Conservation (phyloP, 2,329 filamentous ascomycete genomes). For the Celoporthe dispersa region DNA sequence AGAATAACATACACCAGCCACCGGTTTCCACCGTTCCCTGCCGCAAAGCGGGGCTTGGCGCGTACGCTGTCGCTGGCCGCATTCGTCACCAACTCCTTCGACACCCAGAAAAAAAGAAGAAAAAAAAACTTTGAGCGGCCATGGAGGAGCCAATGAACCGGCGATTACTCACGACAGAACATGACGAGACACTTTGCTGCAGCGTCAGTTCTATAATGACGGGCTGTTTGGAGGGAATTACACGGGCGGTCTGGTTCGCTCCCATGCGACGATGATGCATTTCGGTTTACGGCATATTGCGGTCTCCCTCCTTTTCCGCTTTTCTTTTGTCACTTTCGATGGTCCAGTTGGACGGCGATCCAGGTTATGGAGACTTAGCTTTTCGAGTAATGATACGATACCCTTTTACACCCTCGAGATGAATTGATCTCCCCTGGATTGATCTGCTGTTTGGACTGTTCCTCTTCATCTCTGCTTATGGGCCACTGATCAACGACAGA, state of each 20-base stretch:
- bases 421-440: conserved; percentile 2
- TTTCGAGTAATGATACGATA: conserved; percentile 30
- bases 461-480: background rate
- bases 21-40: background rate
- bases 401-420: conserved; percentile 17
- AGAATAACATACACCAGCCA: background rate
- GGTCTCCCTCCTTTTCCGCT: conserved; percentile 6
- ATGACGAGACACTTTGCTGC: conserved; percentile 1
- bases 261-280: conserved; percentile 11
- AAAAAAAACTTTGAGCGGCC: background rate
- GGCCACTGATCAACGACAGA: background rate
- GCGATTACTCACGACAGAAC: background rate
- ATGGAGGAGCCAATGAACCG: background rate
- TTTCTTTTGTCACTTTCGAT: background rate
- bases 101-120: background rate
- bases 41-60: conserved; percentile 1
- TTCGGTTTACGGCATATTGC: conserved; percentile 20
- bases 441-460: background rate
- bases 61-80: background rate
- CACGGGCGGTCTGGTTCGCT: conserved; percentile 6
- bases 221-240: background rate
- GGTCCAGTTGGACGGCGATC: conserved; percentile 10
- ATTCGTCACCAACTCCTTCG: background rate
- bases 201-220: conserved; percentile 3
- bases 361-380: conserved; percentile 23